Evolutionary conservation across 352 stramenopile genomes (phyloP).

Genomic region (Pythium phragmitis): DNA sequence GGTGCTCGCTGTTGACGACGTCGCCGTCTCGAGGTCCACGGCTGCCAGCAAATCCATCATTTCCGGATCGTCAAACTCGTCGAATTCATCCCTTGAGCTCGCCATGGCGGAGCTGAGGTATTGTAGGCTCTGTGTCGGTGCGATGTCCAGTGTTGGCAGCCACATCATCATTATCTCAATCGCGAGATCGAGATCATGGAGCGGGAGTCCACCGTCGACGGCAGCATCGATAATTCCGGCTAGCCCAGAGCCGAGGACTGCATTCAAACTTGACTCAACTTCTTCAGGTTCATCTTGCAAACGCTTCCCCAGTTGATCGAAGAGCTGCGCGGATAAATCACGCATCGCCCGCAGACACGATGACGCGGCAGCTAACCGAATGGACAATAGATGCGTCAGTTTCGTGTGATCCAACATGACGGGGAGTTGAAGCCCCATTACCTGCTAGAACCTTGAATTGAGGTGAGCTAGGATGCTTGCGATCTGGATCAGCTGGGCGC

Average conservation of each 20-base stretch:
- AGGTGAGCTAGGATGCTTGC: background rate
- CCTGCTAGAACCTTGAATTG: slow-evolving; percentile 5
- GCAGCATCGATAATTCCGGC: slow-evolving; percentile 40
- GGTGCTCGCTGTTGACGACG: background rate
- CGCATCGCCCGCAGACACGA: slow-evolving; percentile 35
- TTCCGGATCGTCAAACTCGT: slow-evolving; percentile 48
- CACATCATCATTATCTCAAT: slow-evolving; percentile 46
- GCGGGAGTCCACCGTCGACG: slow-evolving; percentile 7
- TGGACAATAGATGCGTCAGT: background rate
- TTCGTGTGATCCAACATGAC: too few species aligned
- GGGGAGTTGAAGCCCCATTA: background rate
- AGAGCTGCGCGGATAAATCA: slow-evolving; percentile 18
- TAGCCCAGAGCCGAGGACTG: slow-evolving; percentile 28
- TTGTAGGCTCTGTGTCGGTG: slow-evolving; percentile 1
- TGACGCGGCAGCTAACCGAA: slow-evolving; percentile 38
- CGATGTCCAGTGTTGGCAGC: slow-evolving; percentile 4
- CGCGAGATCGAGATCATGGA: slow-evolving; percentile 7
- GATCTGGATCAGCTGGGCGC: slow-evolving; percentile 13
- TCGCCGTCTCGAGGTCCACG: slow-evolving; percentile 41
- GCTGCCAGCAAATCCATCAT: slow-evolving; percentile 44
- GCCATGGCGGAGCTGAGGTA: background rate
- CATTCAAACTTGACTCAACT: background rate
- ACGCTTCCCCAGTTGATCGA: background rate
- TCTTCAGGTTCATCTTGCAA: slow-evolving; percentile 2
- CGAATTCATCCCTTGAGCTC: slow-evolving; percentile 23